Evolutionary conservation across 1,284 basidiomycete genomes (phyloP).

Genomic region (Ustilago hordei): DNA sequence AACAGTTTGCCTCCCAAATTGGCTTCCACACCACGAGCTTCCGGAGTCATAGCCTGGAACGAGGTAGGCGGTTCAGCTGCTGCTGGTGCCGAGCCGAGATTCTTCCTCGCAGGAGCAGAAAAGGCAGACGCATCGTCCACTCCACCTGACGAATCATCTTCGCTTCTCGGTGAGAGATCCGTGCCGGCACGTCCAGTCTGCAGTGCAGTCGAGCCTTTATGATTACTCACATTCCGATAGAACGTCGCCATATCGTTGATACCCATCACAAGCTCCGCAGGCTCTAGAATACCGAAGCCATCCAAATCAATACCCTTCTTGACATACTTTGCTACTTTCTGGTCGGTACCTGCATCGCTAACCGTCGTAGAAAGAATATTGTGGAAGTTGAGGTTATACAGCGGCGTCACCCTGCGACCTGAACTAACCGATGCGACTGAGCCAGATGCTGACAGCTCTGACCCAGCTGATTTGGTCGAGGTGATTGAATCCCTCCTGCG

Average conservation of each 20-base stretch:
- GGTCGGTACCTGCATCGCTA: constrained; percentile 92
- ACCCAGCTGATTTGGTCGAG: constrained; percentile 45
- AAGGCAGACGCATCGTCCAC: constrained; percentile 33
- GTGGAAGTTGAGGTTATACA: constrained; percentile 93
- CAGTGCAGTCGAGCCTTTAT: constrained; percentile 16
- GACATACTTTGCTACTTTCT: constrained; percentile 89
- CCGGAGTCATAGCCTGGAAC: constrained; percentile 62
- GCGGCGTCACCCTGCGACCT: constrained; percentile 81
- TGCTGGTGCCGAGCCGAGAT: constrained; percentile 9
- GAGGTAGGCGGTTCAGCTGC: constrained; percentile 53
- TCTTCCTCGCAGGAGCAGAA: constrained; percentile 27
- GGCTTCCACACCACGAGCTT: constrained; percentile 48
- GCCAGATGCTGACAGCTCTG: constrained; percentile 36
- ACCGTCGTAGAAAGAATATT: constrained; percentile 91
- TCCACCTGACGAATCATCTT: constrained; percentile 27
- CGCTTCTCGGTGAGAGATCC: constrained; percentile 21
- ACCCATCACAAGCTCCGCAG: constrained; percentile 54
- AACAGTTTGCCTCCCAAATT: constrained; percentile 58
- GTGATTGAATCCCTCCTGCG: constrained; percentile 50
- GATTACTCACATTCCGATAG: constrained; percentile 9
- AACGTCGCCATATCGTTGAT: constrained; percentile 53
- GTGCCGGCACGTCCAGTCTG: constrained; percentile 11
- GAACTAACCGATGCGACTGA: constrained; percentile 59
- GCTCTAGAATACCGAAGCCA: constrained; percentile 70
- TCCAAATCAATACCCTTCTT: constrained; percentile 76